Evolutionary conservation across 345 rosid species (phyloP), one percentile per base, ranked within the genome.

Genomic region (Punica granatum): DNA sequence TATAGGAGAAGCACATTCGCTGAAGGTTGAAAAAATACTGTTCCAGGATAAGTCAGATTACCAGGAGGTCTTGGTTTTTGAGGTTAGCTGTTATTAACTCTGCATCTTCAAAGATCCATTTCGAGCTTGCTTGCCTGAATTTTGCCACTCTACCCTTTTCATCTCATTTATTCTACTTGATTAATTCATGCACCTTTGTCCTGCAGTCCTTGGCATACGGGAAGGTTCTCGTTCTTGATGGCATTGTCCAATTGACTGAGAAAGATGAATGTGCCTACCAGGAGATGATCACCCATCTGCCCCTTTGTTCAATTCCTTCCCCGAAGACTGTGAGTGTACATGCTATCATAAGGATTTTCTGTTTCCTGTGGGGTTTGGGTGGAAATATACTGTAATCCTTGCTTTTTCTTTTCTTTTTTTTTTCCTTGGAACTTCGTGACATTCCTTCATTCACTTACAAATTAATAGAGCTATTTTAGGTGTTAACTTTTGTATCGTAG

Each of bases 221-320:
- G 42, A 94, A 85, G 74, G 99, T 94, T 76, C 99, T 94, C 73
- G 99, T 94, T 76, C 92, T 94, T 67, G 99, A 94, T 78, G 97
- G 99, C 49, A 84, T 94, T 56, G 83, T 94, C 70, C 98, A 94
- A 77, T 77, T 94, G 81, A 94, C 98, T 13, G 97, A 94, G 84
- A 94, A 85, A 76, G 98, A 94, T 81, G 98, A 89, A 80, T 91
- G 80, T 77, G 99, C 97, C 42, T 92, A 94, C 81, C 99, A 94
- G 81, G 99, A 94, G 86, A 94, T 94, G 99, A 94, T 94, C 66
- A 80, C 92, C 44, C 99, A 94, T 82, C 90, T 94, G 70, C 98
- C 99, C 58, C 87, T 94, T 37, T 94, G 99, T 77, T 94, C 96
- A 0, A 78, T 88, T 70, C 83, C 84, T 33, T 85, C 89, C 61